phyloP scores from a whole-genome alignment of 345 rosid species.

The Populus euphratica region DNA sequence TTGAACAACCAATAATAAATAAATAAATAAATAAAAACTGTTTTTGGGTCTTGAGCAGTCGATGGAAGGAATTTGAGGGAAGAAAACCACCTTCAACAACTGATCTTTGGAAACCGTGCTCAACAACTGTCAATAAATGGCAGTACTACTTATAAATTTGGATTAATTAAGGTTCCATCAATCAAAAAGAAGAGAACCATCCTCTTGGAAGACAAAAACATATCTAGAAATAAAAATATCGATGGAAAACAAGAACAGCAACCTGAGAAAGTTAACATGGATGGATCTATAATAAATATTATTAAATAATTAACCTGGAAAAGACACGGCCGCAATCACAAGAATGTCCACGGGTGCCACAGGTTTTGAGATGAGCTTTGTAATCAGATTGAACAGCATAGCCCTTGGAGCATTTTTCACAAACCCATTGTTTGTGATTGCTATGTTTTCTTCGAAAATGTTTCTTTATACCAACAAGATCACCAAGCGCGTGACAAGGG shows the following conservation, averaged over 20 bases:
- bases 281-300: not conserved
- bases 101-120: constrained; percentile 37
- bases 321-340: constrained; percentile 98
- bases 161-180: constrained; percentile 28
- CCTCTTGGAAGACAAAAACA: too few relatives aligned
- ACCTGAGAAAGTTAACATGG: not conserved
- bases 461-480: constrained; percentile 95
- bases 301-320: constrained; percentile 52
- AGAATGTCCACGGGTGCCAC: constrained; percentile 95
- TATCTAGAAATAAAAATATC: too few relatives aligned
- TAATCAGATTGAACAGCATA: constrained; percentile 98
- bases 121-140: constrained; percentile 21
- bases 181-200: not conserved
- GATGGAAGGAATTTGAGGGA: not conserved
- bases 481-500: constrained; percentile 94
- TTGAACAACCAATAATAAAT: not conserved
- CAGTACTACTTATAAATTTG: constrained; percentile 2
- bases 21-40: not conserved
- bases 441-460: constrained; percentile 91
- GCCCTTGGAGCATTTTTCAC: constrained; percentile 81
- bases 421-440: constrained; percentile 87
- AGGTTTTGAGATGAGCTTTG: constrained; percentile 96
- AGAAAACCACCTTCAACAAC: constrained; percentile 10
- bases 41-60: constrained; percentile 12
- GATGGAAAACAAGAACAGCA: not conserved